These are phyloP conservation scores for Backusella circina DNA, from an alignment of 192 early-diverging fungal species.

Conservation along the genomic window DNA sequence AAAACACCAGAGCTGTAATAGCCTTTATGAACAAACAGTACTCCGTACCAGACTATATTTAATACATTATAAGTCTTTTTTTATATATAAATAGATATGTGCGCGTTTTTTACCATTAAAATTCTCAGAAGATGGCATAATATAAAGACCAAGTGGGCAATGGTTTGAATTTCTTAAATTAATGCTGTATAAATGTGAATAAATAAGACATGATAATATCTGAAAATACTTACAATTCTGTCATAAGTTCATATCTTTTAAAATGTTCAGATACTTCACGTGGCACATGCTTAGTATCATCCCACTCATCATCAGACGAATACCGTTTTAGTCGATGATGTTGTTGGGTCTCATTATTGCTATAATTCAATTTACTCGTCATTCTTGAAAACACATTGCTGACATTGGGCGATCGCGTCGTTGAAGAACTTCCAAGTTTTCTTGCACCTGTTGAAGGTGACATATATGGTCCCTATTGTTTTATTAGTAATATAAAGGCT, in stretches of 20 bases:
- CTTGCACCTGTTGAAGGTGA: slow-evolving; percentile 12
- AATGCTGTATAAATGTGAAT: slow-evolving; percentile 42
- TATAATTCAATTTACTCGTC: neutral
- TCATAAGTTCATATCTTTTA: slow-evolving; percentile 63
- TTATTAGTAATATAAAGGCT: no score
- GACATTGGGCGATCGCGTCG: slow-evolving; percentile 11
- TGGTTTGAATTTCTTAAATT: slow-evolving; percentile 74
- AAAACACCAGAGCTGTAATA: slow-evolving; percentile 89
- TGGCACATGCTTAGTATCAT: slow-evolving; percentile 10
- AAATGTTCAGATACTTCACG: slow-evolving; percentile 37
- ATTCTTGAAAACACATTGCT: slow-evolving; percentile 10
- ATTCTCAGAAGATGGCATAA: slow-evolving; percentile 74
- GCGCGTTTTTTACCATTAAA: slow-evolving; percentile 56
- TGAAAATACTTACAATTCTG: slow-evolving; percentile 58
- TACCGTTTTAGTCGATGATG: neutral
- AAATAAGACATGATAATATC: neutral
- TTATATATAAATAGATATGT: neutral
- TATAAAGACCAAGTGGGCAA: slow-evolving; percentile 84
- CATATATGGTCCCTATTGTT: slow-evolving; percentile 1
- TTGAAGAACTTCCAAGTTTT: neutral
- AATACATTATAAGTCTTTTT: neutral
- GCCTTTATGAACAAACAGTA: slow-evolving; percentile 86
- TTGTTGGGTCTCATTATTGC: neutral
- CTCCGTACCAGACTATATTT: slow-evolving; percentile 73
- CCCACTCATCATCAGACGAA: slow-evolving; percentile 9